Evolutionary conservation across 2,329 filamentous ascomycete species (phyloP).

Genomic region (Akanthomyces lecanii): DNA sequence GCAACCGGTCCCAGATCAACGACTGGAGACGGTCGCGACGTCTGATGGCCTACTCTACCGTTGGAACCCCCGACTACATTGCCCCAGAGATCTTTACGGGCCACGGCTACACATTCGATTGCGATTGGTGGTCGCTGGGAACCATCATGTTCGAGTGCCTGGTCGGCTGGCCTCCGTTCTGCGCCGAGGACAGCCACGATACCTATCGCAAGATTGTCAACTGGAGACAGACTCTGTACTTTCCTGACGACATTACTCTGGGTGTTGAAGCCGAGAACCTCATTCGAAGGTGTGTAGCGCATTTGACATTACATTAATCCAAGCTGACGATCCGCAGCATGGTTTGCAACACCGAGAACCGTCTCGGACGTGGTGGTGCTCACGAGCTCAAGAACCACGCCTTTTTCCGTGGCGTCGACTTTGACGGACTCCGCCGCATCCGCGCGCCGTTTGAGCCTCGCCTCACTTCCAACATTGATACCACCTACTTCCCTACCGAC

Average conservation of each 20-base stretch:
- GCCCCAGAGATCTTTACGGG: slow-evolving; percentile 97
- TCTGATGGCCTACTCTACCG: slow-evolving; percentile 95
- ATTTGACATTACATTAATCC: neutral
- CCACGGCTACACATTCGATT: slow-evolving; percentile 92
- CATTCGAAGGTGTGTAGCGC: slow-evolving; percentile 70
- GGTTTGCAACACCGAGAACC: slow-evolving; percentile 89
- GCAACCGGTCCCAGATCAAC: slow-evolving; percentile 96
- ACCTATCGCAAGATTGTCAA: slow-evolving; percentile 99
- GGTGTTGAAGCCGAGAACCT: slow-evolving; percentile 86
- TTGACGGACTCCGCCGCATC: slow-evolving; percentile 87
- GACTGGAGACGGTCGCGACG: slow-evolving; percentile 96
- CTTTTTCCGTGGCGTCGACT: slow-evolving; percentile 96
- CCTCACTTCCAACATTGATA: slow-evolving; percentile 88
- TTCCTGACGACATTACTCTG: slow-evolving; percentile 90
- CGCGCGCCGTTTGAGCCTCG: slow-evolving; percentile 94
- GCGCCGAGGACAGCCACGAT: slow-evolving; percentile 93
- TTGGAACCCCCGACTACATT: slow-evolving; percentile 97
- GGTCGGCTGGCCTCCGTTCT: slow-evolving; percentile 98
- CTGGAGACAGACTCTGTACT: slow-evolving; percentile 93
- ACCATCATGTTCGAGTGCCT: slow-evolving; percentile 99
- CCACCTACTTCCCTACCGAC: slow-evolving; percentile 97
- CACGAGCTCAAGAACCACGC: slow-evolving; percentile 89
- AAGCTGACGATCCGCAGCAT: slow-evolving; percentile 54
- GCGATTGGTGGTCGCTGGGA: slow-evolving; percentile 98
- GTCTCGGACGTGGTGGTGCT: slow-evolving; percentile 80